Conservation (phyloP, 2,329 filamentous ascomycete species). For the Purpureocillium lavendulum region DNA sequence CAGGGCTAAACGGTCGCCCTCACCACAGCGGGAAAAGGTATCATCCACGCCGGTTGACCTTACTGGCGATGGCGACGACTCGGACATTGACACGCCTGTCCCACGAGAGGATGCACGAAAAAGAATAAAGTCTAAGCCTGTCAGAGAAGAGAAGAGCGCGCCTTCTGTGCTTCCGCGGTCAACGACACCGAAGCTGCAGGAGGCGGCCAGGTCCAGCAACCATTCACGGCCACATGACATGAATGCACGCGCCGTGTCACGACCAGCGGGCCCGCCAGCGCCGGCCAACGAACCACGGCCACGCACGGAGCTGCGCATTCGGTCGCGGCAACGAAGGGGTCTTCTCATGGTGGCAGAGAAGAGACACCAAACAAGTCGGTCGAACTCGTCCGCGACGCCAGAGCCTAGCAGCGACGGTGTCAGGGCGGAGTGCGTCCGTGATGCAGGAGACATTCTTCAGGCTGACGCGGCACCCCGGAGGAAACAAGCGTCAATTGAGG, state of each 20-base stretch:
- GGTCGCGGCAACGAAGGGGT: constrained; percentile 36
- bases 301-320: constrained; percentile 38
- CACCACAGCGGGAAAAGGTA: background rate
- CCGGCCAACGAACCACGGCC: constrained; percentile 12
- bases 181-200: background rate
- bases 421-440: background rate
- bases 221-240: too few relatives aligned
- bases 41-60: background rate
- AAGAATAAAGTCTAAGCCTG: too few relatives aligned
- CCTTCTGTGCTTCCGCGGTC: too few relatives aligned
- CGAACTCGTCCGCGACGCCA: background rate
- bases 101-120: too few relatives aligned
- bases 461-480: background rate
- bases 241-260: too few relatives aligned
- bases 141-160: too few relatives aligned
- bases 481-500: background rate
- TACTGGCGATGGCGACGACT: background rate
- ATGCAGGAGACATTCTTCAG: background rate
- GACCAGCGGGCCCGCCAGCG: background rate
- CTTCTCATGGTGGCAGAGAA: constrained; percentile 36
- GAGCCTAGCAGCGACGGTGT: background rate
- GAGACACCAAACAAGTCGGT: background rate
- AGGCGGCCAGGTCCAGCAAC: background rate
- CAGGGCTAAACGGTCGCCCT: too few relatives aligned
- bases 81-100: too few relatives aligned